Conservation (phyloP, 176 grass and related monocot species). For the Oryza australiensis region DNA sequence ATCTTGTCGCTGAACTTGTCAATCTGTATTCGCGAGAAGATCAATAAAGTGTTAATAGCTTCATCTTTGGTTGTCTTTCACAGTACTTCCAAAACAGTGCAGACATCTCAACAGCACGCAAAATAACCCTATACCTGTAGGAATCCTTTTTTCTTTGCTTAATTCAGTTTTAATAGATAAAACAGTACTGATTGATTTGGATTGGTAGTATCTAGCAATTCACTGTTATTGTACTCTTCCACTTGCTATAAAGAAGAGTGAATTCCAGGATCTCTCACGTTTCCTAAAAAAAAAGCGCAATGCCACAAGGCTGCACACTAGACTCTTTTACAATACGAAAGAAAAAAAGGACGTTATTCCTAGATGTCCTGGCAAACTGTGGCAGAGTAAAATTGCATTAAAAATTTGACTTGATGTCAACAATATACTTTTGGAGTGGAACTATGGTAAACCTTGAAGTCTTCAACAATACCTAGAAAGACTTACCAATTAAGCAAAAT, state of each 20-base stretch:
- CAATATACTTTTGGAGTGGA: neutral
- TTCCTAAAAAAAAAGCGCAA: neutral
- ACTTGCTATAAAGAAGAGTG: neutral
- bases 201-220: neutral
- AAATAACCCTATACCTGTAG: neutral
- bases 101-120: neutral
- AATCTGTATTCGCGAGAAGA: conserved; percentile 29
- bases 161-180: neutral
- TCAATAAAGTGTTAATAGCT: neutral
- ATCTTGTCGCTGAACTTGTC: conserved; percentile 46
- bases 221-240: neutral
- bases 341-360: neutral
- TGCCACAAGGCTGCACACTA: neutral
- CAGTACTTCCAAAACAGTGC: neutral
- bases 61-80: conserved; percentile 1
- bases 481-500: neutral
- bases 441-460: neutral
- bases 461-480: neutral
- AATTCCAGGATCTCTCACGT: neutral
- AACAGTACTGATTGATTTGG: neutral
- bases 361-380: neutral
- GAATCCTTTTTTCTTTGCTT: neutral
- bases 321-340: neutral
- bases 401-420: neutral
- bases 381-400: neutral